A percentile compares a stretch with the other conserved stretches of the same genome.
phyloP scores from a whole-genome alignment of 148 eudicot species.

The Talinum fruticosum region DNA sequence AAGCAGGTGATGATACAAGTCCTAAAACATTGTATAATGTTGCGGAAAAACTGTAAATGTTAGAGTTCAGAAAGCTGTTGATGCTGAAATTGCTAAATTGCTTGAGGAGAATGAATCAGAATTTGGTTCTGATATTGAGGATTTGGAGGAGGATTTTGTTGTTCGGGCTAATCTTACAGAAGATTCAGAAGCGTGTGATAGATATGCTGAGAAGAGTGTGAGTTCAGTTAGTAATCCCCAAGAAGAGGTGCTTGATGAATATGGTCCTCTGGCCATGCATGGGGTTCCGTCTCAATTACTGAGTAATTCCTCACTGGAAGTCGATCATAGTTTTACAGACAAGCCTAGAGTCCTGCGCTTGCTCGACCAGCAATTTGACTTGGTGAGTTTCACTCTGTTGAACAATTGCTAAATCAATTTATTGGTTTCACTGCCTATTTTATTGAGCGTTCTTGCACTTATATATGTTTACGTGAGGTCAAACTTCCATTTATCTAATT shows the following conservation, averaged over 20 bases:
- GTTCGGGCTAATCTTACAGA: slow-evolving; percentile 63
- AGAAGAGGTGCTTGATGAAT: slow-evolving; percentile 17
- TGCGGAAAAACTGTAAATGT: slow-evolving; percentile 66
- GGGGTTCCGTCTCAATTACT: slow-evolving; percentile 17
- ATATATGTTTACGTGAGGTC: neutral
- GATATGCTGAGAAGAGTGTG: slow-evolving; percentile 30
- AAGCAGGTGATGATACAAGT: slow-evolving; percentile 36
- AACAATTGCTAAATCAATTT: neutral
- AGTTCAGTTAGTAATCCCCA: slow-evolving; percentile 26
- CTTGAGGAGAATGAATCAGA: slow-evolving; percentile 73
- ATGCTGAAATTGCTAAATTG: slow-evolving; percentile 76
- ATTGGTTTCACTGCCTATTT: neutral
- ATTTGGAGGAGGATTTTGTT: slow-evolving; percentile 92
- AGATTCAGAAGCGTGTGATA: slow-evolving; percentile 31
- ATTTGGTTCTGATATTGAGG: slow-evolving; percentile 81
- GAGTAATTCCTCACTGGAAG: slow-evolving; percentile 9
- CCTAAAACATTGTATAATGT: slow-evolving; percentile 60
- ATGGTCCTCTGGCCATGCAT: slow-evolving; percentile 21
- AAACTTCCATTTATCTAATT: too few relatives aligned
- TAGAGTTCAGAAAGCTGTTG: slow-evolving; percentile 68
- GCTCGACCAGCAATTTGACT: slow-evolving; percentile 82
- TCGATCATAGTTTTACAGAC: slow-evolving; percentile 25
- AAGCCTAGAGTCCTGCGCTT: slow-evolving; percentile 58
- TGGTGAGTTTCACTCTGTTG: slow-evolving; percentile 44
- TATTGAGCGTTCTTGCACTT: neutral